Evolutionary conservation across 2,329 filamentous ascomycete species (phyloP).

Genomic region (Trichoderma polysporum): DNA sequence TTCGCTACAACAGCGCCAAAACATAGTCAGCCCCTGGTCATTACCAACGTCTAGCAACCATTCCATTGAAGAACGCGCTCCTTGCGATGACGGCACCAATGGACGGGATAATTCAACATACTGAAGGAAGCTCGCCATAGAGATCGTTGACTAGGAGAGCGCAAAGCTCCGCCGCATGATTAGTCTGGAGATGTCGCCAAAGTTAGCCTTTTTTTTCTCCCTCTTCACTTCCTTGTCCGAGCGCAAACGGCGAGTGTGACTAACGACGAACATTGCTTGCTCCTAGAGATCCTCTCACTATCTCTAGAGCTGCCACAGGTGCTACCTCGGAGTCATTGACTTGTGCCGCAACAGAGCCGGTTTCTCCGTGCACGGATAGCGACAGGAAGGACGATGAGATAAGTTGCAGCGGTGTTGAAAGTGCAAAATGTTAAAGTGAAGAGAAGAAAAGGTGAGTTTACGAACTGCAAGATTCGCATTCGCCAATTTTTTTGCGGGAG

Average conservation of each 20-base stretch:
- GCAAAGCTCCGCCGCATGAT: slow-evolving; percentile 84
- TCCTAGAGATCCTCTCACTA: slow-evolving; percentile 76
- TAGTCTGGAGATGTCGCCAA: slow-evolving; percentile 48
- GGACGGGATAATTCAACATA: slow-evolving; percentile 43
- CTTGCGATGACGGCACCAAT: neutral
- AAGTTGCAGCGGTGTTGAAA: neutral
- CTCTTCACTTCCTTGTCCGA: neutral
- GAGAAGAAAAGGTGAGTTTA: slow-evolving; percentile 15
- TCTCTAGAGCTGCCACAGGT: slow-evolving; percentile 71
- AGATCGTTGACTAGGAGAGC: slow-evolving; percentile 83
- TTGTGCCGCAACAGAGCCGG: slow-evolving; percentile 17
- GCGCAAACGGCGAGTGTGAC: slow-evolving; percentile 31
- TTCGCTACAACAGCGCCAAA: slow-evolving; percentile 59
- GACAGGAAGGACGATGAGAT: neutral
- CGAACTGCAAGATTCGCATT: slow-evolving; percentile 18
- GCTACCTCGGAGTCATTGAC: slow-evolving; percentile 68
- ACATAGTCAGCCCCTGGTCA: slow-evolving; percentile 30
- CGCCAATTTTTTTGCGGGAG: slow-evolving; percentile 24
- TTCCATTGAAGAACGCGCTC: neutral
- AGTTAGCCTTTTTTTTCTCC: slow-evolving; percentile 22
- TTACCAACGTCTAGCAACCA: neutral
- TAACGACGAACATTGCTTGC: slow-evolving; percentile 59
- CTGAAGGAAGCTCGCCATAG: slow-evolving; percentile 88
- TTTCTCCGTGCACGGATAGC: neutral
- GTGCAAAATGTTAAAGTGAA: neutral